Evolutionary conservation across 2,329 filamentous ascomycete genomes (phyloP).

Genomic region (Ceratocystis cubensis): DNA sequence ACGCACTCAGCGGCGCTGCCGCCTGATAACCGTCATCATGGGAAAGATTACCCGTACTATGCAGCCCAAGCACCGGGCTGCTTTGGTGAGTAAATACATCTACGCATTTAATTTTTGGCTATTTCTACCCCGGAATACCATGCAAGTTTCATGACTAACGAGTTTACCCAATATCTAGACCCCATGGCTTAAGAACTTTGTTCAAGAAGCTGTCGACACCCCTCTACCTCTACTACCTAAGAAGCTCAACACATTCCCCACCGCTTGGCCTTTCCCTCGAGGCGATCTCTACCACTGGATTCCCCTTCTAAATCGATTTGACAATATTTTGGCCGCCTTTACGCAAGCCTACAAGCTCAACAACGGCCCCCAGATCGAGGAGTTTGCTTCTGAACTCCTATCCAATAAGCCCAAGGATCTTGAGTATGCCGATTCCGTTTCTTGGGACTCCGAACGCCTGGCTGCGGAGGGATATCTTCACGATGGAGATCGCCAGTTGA

Average conservation of each 20-base stretch:
- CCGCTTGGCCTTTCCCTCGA: slow-evolving; percentile 85
- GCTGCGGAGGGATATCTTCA: slow-evolving; percentile 48
- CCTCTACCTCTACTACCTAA: slow-evolving; percentile 65
- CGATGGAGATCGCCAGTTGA: slow-evolving; percentile 68
- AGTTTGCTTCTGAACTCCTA: slow-evolving; percentile 58
- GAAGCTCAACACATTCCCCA: slow-evolving; percentile 68
- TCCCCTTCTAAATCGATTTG: slow-evolving; percentile 81
- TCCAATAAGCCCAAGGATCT: slow-evolving; percentile 44
- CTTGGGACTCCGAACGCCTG: slow-evolving; percentile 34
- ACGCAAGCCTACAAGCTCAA: slow-evolving; percentile 68
- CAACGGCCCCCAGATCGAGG: slow-evolving; percentile 64
- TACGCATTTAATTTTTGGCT: not conserved
- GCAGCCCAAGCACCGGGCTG: slow-evolving; percentile 55
- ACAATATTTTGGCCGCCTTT: slow-evolving; percentile 72
- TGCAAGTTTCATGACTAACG: slow-evolving; percentile 4
- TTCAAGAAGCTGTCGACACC: slow-evolving; percentile 53
- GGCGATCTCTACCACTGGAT: slow-evolving; percentile 99
- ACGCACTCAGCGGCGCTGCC: slow-evolving; percentile 1
- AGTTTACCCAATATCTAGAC: slow-evolving; percentile 44
- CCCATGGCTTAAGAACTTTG: slow-evolving; percentile 72
- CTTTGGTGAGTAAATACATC: slow-evolving; percentile 40
- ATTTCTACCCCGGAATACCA: not conserved
- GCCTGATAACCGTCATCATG: slow-evolving; percentile 39
- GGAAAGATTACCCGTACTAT: slow-evolving; percentile 56
- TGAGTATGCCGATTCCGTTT: slow-evolving; percentile 32